phyloP scores from a whole-genome alignment of 2,329 filamentous ascomycete genomes.

The Aureobasidium sp. region DNA sequence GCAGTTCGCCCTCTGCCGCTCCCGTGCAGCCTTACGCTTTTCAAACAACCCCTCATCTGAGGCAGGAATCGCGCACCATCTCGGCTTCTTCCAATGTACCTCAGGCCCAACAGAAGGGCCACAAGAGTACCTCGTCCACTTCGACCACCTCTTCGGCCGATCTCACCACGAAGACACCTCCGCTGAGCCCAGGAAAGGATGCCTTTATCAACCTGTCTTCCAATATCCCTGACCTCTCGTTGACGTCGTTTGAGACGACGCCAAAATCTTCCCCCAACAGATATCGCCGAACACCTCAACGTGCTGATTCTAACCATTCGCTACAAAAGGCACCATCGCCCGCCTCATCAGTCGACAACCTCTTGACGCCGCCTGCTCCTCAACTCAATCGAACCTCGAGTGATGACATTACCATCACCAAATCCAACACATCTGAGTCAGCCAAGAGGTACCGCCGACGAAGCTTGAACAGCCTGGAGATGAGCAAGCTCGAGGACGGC shows the following conservation, averaged over 20 bases:
- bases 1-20: conserved; percentile 29
- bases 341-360: conserved; percentile 43
- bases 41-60: conserved; percentile 44
- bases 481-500: conserved; percentile 19
- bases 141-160: conserved; percentile 30
- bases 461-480: conserved; percentile 63
- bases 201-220: conserved; percentile 41
- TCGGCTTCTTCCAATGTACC: conserved; percentile 40
- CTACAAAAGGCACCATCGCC: conserved; percentile 22
- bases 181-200: conserved; percentile 21
- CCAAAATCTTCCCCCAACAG: conserved; percentile 69
- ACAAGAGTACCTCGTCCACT: conserved; percentile 44
- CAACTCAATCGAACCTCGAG: conserved; percentile 31
- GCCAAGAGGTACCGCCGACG: conserved; percentile 71
- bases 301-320: conserved; percentile 41
- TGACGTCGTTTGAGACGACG: conserved; percentile 47
- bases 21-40: conserved; percentile 44
- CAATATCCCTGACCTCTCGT: conserved; percentile 44
- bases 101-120: conserved; percentile 24
- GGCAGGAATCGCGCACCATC: conserved; percentile 46
- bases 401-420: conserved; percentile 62
- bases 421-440: conserved; percentile 51
- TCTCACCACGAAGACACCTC: conserved; percentile 11
- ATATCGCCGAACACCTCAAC: conserved; percentile 60
- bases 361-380: conserved; percentile 32